Evolutionary conservation across 148 eudicot genomes (phyloP), one percentile per base, ranked within the genome.

Genomic region (Rhododendron kiyosumense): DNA sequence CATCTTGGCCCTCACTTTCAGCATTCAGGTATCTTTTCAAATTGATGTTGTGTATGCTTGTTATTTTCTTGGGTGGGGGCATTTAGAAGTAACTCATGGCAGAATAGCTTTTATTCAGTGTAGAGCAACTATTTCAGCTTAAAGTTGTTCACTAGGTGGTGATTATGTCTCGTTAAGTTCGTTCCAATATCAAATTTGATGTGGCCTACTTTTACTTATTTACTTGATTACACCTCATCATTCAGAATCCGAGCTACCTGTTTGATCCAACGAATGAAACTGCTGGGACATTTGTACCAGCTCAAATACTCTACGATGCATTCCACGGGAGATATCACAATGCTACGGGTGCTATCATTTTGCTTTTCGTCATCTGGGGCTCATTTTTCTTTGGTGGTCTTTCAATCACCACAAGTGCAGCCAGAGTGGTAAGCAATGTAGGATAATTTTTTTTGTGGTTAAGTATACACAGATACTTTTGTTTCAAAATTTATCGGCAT

Each of bases 351-450:
- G 95, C 95, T 38, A 90, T 93, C 14, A 51, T 91, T 17, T 75
- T 93, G 84, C 90, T 93, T n/a, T 84, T 88, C 74, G 61, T 93
- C 79, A 93, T 93, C 61, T 93, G 95, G 95, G 95, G 91, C 0
- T 93, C 95, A 7, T 93, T 93, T 85, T 93, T 93, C 92, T 93
- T 91, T 59, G 92, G 90, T 12, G 94, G 94, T 2, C 92, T 93
- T 78, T 93, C 94, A 12, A 91, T 91, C 90, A 93, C 93, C 10
- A 93, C 94, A 6, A 93, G 94, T 84, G 94, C 93, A 24, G 93
- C 94, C 38, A 88, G 94, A 85, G 94, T 93, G 83, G 93, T 92
- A 89, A 59, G 65, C 24, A 20, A 59, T 5, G 61, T 18, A 59
- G 65, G 14, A 49, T 49, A 11, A 54, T 54, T 54, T 54, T 61